phyloP scores from a whole-genome alignment of 129 eudicot species.

The Scalesia atractyloides region DNA sequence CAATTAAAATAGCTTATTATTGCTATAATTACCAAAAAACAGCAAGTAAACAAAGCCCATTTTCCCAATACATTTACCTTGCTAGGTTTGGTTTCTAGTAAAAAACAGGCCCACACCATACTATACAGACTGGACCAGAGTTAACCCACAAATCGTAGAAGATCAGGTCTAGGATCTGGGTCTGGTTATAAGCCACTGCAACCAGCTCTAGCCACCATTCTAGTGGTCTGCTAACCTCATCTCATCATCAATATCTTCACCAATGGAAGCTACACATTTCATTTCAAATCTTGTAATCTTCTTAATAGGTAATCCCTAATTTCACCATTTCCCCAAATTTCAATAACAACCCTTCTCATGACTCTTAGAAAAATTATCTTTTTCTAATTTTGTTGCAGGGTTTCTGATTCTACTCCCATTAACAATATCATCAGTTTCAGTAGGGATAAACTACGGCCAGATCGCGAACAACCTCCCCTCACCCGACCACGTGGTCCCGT shows the following conservation, averaged over 20 bases:
- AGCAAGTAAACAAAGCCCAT: not conserved
- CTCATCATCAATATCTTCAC: slow-evolving; percentile 12
- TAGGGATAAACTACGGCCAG: slow-evolving; percentile 93
- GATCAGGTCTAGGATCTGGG: slow-evolving; percentile 1
- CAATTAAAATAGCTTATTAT: not conserved
- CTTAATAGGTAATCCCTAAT: slow-evolving; percentile 16
- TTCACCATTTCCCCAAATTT: not conserved
- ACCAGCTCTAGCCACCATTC: not conserved
- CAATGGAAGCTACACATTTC: slow-evolving; percentile 23
- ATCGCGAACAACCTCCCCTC: slow-evolving; percentile 83
- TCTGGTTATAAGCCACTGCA: slow-evolving; percentile 15
- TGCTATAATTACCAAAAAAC: not conserved
- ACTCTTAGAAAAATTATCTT: not conserved
- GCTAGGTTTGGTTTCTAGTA: slow-evolving; percentile 9
- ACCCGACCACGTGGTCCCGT: slow-evolving; percentile 69
- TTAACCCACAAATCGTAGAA: too few species aligned
- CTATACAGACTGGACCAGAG: slow-evolving; percentile 24
- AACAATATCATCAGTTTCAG: slow-evolving; percentile 41
- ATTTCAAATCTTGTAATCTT: slow-evolving; percentile 1
- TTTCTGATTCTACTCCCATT: slow-evolving; percentile 34
- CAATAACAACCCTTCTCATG: not conserved
- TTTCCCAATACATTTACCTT: not conserved
- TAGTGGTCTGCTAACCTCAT: slow-evolving; percentile 1
- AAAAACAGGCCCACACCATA: slow-evolving; percentile 17
- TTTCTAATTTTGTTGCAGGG: slow-evolving; percentile 15